phyloP scores from a whole-genome alignment of 768 basidiomycete genomes.

The Amanita fuliginea region DNA sequence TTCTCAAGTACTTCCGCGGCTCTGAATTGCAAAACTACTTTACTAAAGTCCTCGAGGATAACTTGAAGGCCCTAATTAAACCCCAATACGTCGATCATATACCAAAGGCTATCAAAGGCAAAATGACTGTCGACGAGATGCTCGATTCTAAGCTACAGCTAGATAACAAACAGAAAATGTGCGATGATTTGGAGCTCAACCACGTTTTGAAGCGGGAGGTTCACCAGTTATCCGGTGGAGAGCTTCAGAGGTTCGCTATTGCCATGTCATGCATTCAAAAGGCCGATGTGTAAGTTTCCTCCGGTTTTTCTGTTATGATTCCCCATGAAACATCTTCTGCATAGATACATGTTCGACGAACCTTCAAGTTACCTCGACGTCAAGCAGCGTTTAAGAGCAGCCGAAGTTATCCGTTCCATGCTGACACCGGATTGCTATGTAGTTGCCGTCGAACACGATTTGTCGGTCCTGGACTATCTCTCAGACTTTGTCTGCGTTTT shows the following conservation, averaged over 20 bases:
- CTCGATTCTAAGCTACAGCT: conserved; percentile 83
- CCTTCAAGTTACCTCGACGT: conserved; percentile 98
- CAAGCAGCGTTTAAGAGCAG: conserved; percentile 89
- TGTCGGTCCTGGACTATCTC: conserved; percentile 95
- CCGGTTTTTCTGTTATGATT: conserved; percentile 2
- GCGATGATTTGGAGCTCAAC: conserved; percentile 79
- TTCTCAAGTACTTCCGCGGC: conserved; percentile 95
- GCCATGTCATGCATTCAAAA: conserved; percentile 93
- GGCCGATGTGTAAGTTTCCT: conserved; percentile 75
- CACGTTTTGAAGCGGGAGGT: conserved; percentile 82
- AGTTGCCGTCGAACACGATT: conserved; percentile 96
- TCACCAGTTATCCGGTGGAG: conserved; percentile 84
- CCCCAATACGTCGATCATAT: conserved; percentile 99
- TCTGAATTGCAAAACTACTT: conserved; percentile 99
- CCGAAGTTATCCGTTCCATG: conserved; percentile 86
- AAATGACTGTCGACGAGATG: conserved; percentile 82
- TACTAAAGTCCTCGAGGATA: conserved; percentile 97
- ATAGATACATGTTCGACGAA: conserved; percentile 97
- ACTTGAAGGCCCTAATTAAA: conserved; percentile 97
- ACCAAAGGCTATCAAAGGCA: conserved; percentile 89
- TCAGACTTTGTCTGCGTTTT: conserved; percentile 98
- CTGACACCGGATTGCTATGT: conserved; percentile 82
- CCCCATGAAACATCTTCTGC: neutral
- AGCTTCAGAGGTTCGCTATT: conserved; percentile 96
- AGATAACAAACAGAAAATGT: conserved; percentile 81